These are phyloP conservation scores for Corchorus olitorius DNA, from an alignment of 345 rosid species.

Conservation along the genomic window DNA sequence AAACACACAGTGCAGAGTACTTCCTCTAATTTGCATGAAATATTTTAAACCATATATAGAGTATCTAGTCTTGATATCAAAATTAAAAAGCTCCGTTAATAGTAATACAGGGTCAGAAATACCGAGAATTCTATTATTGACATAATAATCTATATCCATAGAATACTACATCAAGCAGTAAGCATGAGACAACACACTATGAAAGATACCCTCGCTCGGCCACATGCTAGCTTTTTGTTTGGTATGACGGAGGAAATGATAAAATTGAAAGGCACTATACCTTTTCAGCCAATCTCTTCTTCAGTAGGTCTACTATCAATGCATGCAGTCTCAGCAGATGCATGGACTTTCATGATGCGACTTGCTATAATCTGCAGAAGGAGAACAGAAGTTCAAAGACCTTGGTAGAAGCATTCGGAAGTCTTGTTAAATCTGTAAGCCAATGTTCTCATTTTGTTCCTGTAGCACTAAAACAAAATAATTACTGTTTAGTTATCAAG, in stretches of 20 bases:
- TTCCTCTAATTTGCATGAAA: not conserved
- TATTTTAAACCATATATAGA: no score
- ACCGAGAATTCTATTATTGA: no score
- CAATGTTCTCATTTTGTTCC: not conserved
- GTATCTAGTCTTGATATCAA: no score
- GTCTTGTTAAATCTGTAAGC: not conserved
- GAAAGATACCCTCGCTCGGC: no score
- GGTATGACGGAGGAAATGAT: not conserved
- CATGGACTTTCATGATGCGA: constrained; percentile 92
- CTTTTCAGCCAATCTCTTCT: constrained; percentile 96
- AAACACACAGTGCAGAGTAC: not conserved
- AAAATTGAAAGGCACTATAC: constrained; percentile 29
- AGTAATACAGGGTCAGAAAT: no score
- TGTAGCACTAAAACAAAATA: not conserved
- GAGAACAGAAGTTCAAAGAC: constrained; percentile 14
- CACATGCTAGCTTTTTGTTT: no score
- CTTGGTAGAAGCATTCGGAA: not conserved
- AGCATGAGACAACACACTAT: no score
- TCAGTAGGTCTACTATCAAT: constrained; percentile 53
- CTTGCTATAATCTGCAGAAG: constrained; percentile 77
- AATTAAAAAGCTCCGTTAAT: no score
- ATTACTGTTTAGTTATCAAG: not conserved
- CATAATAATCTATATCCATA: no score
- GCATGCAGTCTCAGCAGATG: constrained; percentile 70
- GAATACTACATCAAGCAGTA: no score